These are phyloP conservation scores for Hypoxylon subgilvum DNA, from an alignment of 495 filamentous ascomycete genomes.

Conservation along the genomic window DNA sequence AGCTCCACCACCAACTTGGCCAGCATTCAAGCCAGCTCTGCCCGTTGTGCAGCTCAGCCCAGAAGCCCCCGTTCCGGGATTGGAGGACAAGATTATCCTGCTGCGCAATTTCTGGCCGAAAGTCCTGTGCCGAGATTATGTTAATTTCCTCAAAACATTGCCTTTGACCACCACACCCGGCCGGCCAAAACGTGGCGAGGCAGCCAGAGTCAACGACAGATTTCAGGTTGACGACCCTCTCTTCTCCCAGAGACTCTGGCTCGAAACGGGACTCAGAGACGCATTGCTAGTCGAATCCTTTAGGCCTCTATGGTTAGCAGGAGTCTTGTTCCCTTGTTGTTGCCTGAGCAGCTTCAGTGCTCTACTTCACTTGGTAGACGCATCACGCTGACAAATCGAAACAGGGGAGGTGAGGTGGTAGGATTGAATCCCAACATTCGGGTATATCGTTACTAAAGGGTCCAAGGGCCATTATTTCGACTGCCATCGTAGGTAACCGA, in stretches of 20 bases:
- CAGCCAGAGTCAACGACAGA: constrained; percentile 87
- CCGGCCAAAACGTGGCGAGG: constrained; percentile 83
- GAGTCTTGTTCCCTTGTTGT: constrained; percentile 9
- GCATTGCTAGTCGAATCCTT: constrained; percentile 46
- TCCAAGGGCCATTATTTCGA: constrained; percentile 85
- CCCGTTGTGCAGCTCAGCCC: constrained; percentile 69
- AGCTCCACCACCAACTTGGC: constrained; percentile 68
- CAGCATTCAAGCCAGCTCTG: constrained; percentile 73
- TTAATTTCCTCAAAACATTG: constrained; percentile 75
- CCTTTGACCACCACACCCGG: constrained; percentile 82
- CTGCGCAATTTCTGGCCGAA: constrained; percentile 79
- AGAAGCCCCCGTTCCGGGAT: constrained; percentile 57
- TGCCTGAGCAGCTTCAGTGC: constrained; percentile 15
- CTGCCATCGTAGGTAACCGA: constrained; percentile 73
- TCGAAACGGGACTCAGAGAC: constrained; percentile 63
- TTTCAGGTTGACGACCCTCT: constrained; percentile 78
- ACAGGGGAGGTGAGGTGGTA: constrained; percentile 83
- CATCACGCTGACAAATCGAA: constrained; percentile 14
- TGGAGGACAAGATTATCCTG: constrained; percentile 71
- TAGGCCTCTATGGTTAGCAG: constrained; percentile 39
- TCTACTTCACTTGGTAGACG: background rate
- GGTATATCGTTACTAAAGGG: constrained; percentile 94
- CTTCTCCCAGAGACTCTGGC: constrained; percentile 80
- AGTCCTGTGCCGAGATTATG: constrained; percentile 81
- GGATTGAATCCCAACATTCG: constrained; percentile 89